phyloP scores from a whole-genome alignment of 75 land plant genomes.

The Pinus taeda region DNA sequence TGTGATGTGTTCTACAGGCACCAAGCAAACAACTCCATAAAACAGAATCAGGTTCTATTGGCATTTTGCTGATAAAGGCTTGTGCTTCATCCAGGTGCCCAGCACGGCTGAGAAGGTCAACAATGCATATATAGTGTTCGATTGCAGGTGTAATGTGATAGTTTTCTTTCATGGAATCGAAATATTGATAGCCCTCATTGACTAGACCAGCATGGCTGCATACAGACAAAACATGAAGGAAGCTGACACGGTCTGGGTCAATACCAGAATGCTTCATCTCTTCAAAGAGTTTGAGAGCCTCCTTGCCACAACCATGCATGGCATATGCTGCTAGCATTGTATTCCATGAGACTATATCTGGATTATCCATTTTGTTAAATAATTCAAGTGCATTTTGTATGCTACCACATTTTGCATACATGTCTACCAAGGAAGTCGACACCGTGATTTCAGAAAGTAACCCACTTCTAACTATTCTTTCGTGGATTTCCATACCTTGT shows the following conservation, averaged over 20 bases:
- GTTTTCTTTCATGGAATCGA: background rate
- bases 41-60: conserved; percentile 7
- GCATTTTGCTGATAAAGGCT: background rate
- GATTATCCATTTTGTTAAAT: background rate
- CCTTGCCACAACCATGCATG: conserved; percentile 11
- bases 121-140: background rate
- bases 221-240: background rate
- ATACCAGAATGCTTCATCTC: background rate
- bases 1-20: conserved; percentile 13
- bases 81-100: background rate
- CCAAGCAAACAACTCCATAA: conserved; percentile 13
- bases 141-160: background rate
- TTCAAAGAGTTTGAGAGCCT: background rate
- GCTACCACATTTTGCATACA: conserved; percentile 12
- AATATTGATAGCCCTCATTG: background rate
- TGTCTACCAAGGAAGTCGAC: conserved; percentile 8
- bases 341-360: conserved; percentile 6
- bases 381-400: background rate
- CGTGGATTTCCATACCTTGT: background rate
- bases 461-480: background rate
- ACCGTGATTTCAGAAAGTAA: conserved; percentile 4
- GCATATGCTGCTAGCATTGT: conserved; percentile 6
- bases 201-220: background rate
- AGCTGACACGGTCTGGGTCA: background rate
- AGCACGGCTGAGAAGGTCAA: background rate